A percentile compares a stretch with the other conserved stretches of the same genome.
Evolutionary conservation across 2,329 filamentous ascomycete genomes (phyloP).

Genomic region (Cladophialophora immunda): DNA sequence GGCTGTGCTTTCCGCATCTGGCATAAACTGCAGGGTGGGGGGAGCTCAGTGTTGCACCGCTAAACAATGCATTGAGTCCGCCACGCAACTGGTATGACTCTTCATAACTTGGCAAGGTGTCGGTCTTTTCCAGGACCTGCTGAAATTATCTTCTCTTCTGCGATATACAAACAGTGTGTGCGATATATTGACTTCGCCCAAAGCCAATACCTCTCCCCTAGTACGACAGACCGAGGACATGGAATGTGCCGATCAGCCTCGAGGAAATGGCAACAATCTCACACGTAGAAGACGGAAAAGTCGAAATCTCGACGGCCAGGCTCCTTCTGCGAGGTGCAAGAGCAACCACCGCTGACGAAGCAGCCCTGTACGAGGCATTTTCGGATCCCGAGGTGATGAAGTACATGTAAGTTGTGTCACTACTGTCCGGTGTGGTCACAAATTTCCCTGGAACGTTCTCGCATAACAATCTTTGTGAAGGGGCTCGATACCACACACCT

Average conservation of each 20-base stretch:
- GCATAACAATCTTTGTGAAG: conserved; percentile 9
- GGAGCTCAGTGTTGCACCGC: neutral
- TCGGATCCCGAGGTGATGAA: conserved; percentile 35
- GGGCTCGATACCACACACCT: conserved; percentile 30
- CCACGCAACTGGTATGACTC: neutral
- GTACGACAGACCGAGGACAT: neutral
- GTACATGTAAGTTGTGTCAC: conserved; percentile 32
- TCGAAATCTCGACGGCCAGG: conserved; percentile 32
- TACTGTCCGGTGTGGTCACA: neutral
- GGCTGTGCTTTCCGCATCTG: neutral
- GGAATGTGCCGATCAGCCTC: neutral
- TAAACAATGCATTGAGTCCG: neutral
- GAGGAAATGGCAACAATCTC: neutral
- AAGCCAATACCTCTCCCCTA: neutral
- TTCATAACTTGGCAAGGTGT: neutral
- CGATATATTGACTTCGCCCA: neutral
- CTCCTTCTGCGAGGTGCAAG: conserved; percentile 33
- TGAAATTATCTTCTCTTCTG: neutral
- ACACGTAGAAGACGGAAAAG: conserved; percentile 7
- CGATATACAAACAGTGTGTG: neutral
- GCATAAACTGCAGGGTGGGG: neutral
- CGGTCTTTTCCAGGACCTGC: neutral
- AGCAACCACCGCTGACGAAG: conserved; percentile 13
- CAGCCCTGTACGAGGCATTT: conserved; percentile 32
- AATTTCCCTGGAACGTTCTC: neutral